phyloP scores from a whole-genome alignment of 768 basidiomycete species.

The Kwoniella sp. region DNA sequence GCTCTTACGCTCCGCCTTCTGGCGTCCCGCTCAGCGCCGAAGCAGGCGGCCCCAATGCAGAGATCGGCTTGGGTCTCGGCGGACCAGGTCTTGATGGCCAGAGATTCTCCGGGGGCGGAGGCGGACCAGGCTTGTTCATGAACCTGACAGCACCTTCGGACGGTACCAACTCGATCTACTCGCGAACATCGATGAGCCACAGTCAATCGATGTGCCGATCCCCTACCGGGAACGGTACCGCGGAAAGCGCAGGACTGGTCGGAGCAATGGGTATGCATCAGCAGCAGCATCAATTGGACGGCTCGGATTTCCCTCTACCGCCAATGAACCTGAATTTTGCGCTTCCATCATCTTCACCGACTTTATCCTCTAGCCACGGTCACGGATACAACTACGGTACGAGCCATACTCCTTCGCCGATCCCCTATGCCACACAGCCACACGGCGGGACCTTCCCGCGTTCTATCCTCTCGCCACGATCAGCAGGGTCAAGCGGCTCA shows the following conservation, averaged over 20 bases:
- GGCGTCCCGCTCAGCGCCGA: constrained; percentile 3
- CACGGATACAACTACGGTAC: not conserved
- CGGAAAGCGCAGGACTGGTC: not conserved
- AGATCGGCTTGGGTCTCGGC: not conserved
- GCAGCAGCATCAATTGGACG: not conserved
- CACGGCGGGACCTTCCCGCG: constrained; percentile 7
- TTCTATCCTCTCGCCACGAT: not conserved
- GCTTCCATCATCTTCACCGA: not conserved
- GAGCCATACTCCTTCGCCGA: constrained; percentile 5
- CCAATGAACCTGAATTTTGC: constrained; percentile 1
- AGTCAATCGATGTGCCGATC: not conserved
- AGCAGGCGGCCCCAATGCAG: not conserved
- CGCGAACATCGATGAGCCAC: constrained; percentile 8
- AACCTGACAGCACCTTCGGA: constrained; percentile 6
- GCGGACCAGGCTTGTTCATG: not conserved
- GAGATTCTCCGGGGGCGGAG: not conserved
- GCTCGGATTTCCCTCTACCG: constrained; percentile 3
- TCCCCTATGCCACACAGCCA: not conserved
- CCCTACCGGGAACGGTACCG: not conserved
- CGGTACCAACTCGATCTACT: constrained; percentile 15
- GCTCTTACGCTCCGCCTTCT: constrained; percentile 19
- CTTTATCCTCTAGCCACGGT: constrained; percentile 1
- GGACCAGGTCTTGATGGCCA: not conserved
- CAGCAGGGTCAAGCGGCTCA: constrained; percentile 8
- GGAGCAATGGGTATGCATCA: not conserved